phyloP scores from a whole-genome alignment of 2,329 filamentous ascomycete species.

The Tolypocladium tropicale region DNA sequence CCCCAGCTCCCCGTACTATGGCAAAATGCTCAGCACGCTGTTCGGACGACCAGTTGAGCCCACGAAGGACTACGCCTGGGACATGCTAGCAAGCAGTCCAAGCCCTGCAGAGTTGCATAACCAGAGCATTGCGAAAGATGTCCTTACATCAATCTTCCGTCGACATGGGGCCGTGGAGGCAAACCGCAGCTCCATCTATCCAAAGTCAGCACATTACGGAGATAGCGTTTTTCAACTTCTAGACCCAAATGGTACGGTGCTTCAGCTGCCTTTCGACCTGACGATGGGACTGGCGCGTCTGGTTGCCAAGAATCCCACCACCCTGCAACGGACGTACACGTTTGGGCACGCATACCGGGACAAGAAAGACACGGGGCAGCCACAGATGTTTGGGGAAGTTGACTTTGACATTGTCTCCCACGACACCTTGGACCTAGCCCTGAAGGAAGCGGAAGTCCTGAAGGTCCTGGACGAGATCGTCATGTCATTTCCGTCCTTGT shows the following conservation, averaged over 20 bases:
- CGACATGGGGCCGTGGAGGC: constrained; percentile 82
- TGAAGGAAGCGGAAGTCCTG: constrained; percentile 89
- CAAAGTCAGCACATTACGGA: constrained; percentile 67
- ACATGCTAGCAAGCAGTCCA: constrained; percentile 49
- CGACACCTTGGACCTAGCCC: constrained; percentile 67
- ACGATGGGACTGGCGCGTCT: constrained; percentile 81
- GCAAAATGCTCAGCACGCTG: constrained; percentile 77
- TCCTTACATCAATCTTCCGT: constrained; percentile 68
- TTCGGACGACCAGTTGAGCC: constrained; percentile 69
- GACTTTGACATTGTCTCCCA: constrained; percentile 94
- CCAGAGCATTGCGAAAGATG: constrained; percentile 63
- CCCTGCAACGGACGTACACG: constrained; percentile 67
- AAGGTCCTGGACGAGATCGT: constrained; percentile 92
- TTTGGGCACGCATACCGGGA: constrained; percentile 87
- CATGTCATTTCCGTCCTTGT: constrained; percentile 65
- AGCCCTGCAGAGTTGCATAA: constrained; percentile 55
- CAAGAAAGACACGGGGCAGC: constrained; percentile 67
- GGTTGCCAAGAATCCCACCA: constrained; percentile 58
- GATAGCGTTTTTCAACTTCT: constrained; percentile 68
- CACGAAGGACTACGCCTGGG: constrained; percentile 73
- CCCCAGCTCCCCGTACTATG: constrained; percentile 76
- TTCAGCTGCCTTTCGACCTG: constrained; percentile 91
- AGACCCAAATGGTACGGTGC: constrained; percentile 72
- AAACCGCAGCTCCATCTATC: constrained; percentile 66
- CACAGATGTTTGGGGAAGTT: constrained; percentile 74